phyloP scores from a whole-genome alignment of 768 basidiomycete species.

The Daedaleopsis sinensis region DNA sequence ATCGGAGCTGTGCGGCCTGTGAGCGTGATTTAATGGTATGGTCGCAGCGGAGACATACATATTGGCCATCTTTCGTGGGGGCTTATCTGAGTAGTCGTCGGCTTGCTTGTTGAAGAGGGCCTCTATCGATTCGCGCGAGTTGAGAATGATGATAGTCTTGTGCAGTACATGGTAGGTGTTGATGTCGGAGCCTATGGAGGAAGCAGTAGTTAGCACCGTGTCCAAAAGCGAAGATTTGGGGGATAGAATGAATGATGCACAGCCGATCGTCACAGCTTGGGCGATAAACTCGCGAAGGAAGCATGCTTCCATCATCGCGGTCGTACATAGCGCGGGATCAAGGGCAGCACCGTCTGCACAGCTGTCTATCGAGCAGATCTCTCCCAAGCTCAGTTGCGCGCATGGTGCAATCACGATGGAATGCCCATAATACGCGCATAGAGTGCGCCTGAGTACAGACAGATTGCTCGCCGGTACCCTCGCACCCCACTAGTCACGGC shows the following conservation, averaged over 20 bases:
- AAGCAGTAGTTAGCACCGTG: not conserved
- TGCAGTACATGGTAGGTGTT: constrained; percentile 17
- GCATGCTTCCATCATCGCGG: too few species aligned
- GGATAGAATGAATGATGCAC: not conserved
- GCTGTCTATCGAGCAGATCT: too few species aligned
- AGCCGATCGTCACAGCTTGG: too few species aligned
- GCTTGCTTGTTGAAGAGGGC: constrained; percentile 20
- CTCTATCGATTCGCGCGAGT: constrained; percentile 22
- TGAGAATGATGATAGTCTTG: constrained; percentile 23
- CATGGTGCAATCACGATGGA: too few species aligned
- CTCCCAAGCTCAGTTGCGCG: too few species aligned
- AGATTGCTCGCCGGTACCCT: too few species aligned
- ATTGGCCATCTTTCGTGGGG: constrained; percentile 19
- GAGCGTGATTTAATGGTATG: not conserved
- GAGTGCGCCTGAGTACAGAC: too few species aligned
- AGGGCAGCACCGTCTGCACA: too few species aligned
- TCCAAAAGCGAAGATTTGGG: not conserved
- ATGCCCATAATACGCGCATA: too few species aligned
- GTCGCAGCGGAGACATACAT: constrained; percentile 5
- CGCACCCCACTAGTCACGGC: too few species aligned
- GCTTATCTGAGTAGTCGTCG: constrained; percentile 19
- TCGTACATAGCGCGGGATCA: too few species aligned
- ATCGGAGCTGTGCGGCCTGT: constrained; percentile 8
- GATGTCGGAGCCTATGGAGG: constrained; percentile 7
- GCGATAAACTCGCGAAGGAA: too few species aligned